Percentiles rank a stretch among this genome's conserved stretches.
These are phyloP conservation scores for Castanea crenata DNA, from an alignment of 306 rosid species.

Conservation along the genomic window DNA sequence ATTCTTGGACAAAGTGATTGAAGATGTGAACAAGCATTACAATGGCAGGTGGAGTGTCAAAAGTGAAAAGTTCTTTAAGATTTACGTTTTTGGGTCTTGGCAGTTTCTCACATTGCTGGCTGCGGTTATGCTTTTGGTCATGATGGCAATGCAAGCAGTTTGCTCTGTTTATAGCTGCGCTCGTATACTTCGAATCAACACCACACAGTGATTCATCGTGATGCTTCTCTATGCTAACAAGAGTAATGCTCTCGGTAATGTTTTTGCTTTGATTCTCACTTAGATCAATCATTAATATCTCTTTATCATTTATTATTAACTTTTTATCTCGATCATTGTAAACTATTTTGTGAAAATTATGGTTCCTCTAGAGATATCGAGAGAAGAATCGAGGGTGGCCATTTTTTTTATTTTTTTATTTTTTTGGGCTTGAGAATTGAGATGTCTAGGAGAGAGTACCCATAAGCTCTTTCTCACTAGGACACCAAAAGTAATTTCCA, in stretches of 20 bases:
- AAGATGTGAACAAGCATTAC: constrained; percentile 69
- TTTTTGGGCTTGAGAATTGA: background rate
- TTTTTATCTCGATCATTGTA: too few relatives aligned
- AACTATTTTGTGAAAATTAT: too few relatives aligned
- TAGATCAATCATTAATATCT: too few relatives aligned
- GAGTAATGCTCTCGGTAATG: too few relatives aligned
- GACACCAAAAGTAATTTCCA: background rate
- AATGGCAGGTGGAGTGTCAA: constrained; percentile 60
- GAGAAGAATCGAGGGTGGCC: background rate
- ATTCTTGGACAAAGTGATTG: constrained; percentile 64
- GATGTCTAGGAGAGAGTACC: background rate
- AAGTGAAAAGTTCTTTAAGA: constrained; percentile 38
- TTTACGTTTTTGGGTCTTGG: constrained; percentile 63
- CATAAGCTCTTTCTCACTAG: background rate
- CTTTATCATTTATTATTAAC: too few relatives aligned
- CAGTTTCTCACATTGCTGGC: constrained; percentile 55
- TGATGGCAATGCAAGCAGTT: constrained; percentile 47
- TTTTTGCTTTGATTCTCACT: too few relatives aligned
- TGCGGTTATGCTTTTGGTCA: constrained; percentile 45
- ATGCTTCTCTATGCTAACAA: background rate
- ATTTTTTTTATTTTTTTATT: too few relatives aligned
- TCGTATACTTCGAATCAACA: constrained; percentile 13
- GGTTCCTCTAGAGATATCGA: too few relatives aligned
- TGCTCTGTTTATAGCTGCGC: constrained; percentile 34
- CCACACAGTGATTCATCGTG: background rate